Percentiles rank a stretch among this genome's conserved stretches.
Conservation (phyloP, 345 rosid species). For the Citrus australasica region DNA sequence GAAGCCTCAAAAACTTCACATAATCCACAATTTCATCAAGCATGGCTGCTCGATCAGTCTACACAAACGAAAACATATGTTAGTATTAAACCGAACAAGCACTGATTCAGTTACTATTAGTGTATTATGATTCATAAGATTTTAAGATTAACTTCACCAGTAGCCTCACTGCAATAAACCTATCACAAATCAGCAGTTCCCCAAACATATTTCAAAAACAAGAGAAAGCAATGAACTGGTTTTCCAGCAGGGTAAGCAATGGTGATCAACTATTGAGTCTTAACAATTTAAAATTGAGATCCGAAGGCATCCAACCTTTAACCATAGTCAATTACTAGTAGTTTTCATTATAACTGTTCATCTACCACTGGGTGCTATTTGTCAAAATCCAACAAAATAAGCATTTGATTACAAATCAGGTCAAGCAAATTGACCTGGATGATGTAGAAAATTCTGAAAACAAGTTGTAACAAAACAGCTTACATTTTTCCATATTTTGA, state of each 20-base stretch:
- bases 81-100: background rate
- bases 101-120: background rate
- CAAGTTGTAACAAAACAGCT: background rate
- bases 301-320: background rate
- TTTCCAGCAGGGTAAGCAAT: background rate
- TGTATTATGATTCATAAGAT: background rate
- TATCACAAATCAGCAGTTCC: background rate
- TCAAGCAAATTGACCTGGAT: background rate
- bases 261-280: background rate
- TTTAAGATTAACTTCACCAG: background rate
- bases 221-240: background rate
- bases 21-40: constrained; percentile 99
- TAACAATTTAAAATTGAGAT: background rate
- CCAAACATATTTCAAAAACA: background rate
- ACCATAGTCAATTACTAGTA: background rate
- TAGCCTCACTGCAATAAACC: background rate
- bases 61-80: constrained; percentile 24
- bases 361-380: background rate
- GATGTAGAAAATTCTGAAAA: background rate
- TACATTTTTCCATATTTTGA: background rate
- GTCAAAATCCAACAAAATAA: background rate
- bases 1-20: constrained; percentile 98
- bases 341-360: background rate
- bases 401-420: background rate
- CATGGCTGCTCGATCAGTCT: constrained; percentile 98